Evolutionary conservation across 2,329 filamentous ascomycete genomes (phyloP).

Genomic region (Fusarium multiceps): DNA sequence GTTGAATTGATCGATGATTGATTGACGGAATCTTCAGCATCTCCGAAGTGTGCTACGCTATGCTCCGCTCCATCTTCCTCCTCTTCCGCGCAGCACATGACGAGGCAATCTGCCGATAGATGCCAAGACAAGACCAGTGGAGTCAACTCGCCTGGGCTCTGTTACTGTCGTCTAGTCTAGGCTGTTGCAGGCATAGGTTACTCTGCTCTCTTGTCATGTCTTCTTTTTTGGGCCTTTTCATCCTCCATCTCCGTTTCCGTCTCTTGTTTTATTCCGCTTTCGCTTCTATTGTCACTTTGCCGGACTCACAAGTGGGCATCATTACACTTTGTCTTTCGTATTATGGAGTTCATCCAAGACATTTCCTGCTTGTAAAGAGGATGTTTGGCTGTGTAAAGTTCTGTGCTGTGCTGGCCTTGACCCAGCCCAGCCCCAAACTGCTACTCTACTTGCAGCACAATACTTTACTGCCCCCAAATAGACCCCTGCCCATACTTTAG

Average conservation of each 20-base stretch:
- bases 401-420: conserved; percentile 8
- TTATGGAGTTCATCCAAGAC: neutral
- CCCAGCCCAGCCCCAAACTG: conserved; percentile 15
- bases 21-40: conserved; percentile 24
- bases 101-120: conserved; percentile 31
- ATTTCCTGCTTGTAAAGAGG: neutral
- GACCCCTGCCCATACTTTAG: conserved; percentile 33
- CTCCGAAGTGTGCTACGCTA: neutral
- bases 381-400: conserved; percentile 2
- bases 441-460: neutral
- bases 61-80: conserved; percentile 23
- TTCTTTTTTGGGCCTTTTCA: conserved; percentile 27
- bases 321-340: neutral
- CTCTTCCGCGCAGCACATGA: conserved; percentile 15
- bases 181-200: conserved; percentile 23
- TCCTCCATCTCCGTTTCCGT: conserved; percentile 30
- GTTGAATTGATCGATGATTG: neutral
- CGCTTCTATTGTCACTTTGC: conserved; percentile 3
- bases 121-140: conserved; percentile 30
- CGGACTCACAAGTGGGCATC: neutral
- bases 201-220: conserved; percentile 23
- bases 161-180: neutral
- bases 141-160: conserved; percentile 10
- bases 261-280: conserved; percentile 13
- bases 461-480: conserved; percentile 3